Evolutionary conservation across 257 asterid genomes (phyloP).

Genomic region (Penstemon davidsonii): DNA sequence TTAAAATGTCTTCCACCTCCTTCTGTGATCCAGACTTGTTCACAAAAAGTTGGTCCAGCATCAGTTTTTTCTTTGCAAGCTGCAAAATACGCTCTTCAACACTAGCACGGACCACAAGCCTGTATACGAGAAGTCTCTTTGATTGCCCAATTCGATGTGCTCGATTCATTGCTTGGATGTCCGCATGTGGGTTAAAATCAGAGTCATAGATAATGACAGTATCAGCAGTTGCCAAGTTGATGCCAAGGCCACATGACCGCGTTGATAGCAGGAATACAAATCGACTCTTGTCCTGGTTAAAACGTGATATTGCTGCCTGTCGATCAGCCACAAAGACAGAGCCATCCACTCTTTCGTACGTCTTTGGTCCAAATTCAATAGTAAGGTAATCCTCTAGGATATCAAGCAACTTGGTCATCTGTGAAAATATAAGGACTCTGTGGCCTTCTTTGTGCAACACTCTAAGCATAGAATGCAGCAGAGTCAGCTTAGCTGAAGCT

Average conservation of each 20-base stretch:
- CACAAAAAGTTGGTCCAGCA: conserved; percentile 97
- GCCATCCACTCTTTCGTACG: conserved; percentile 98
- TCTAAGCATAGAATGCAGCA: conserved; percentile 94
- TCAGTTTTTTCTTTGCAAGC: conserved; percentile 94
- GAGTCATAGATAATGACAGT: conserved; percentile 96
- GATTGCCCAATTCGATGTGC: conserved; percentile 99
- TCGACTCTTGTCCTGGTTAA: conserved; percentile 93
- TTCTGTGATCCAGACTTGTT: conserved; percentile 92
- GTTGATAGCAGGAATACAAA: conserved; percentile 92
- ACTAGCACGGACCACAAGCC: conserved; percentile 99
- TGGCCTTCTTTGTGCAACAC: conserved; percentile 78
- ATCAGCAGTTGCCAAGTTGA: conserved; percentile 98
- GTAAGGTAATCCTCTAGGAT: conserved; percentile 92
- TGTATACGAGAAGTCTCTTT: conserved; percentile 84
- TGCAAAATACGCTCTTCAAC: conserved; percentile 98
- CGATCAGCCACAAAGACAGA: conserved; percentile 88
- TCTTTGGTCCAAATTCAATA: conserved; percentile 85
- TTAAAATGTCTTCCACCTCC: conserved; percentile 92
- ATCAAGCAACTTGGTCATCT: conserved; percentile 96
- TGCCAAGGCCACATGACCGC: conserved; percentile 98
- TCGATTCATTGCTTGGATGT: conserved; percentile 98
- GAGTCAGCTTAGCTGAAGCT: conserved; percentile 94
- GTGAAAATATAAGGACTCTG: conserved; percentile 93
- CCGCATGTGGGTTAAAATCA: conserved; percentile 98
- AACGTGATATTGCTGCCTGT: conserved; percentile 90